A percentile compares a stretch with the other conserved stretches of the same genome.
Conservation (phyloP, 257 asterid genomes). For the Solanum bulbocastanum region DNA sequence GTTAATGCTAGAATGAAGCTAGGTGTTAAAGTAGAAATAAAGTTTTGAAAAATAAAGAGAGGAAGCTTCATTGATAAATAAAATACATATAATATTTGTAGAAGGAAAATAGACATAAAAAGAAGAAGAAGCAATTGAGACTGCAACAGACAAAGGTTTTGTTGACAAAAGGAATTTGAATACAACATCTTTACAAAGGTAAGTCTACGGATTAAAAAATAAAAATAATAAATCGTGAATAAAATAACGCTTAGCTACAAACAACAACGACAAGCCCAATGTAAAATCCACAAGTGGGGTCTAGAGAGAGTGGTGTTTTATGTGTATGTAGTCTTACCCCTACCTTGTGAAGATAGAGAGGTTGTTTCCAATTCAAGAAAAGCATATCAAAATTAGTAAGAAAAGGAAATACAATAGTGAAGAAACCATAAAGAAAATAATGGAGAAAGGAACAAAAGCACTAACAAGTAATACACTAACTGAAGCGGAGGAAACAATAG, state of each 20-base stretch:
- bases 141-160: not conserved
- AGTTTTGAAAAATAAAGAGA: no score
- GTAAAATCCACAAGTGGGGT: no score
- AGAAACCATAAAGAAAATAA: not conserved
- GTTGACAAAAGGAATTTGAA: not conserved
- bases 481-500: not conserved
- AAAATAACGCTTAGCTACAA: not conserved
- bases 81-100: no score
- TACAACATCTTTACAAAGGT: not conserved
- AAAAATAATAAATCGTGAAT: no score
- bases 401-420: not conserved
- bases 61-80: not conserved
- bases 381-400: not conserved
- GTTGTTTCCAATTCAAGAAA: no score
- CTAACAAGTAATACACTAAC: not conserved
- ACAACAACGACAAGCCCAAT: no score
- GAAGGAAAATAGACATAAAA: not conserved
- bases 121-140: not conserved
- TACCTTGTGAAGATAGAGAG: not conserved
- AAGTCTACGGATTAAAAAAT: not conserved
- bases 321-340: no score
- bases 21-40: not conserved
- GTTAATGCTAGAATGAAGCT: not conserved
- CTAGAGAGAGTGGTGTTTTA: no score
- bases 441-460: not conserved